A percentile compares a stretch with the other conserved stretches of the same genome.
These are phyloP conservation scores for Arthrobotrys sphaeroides DNA, from an alignment of 2,329 filamentous ascomycete species.

Conservation along the genomic window DNA sequence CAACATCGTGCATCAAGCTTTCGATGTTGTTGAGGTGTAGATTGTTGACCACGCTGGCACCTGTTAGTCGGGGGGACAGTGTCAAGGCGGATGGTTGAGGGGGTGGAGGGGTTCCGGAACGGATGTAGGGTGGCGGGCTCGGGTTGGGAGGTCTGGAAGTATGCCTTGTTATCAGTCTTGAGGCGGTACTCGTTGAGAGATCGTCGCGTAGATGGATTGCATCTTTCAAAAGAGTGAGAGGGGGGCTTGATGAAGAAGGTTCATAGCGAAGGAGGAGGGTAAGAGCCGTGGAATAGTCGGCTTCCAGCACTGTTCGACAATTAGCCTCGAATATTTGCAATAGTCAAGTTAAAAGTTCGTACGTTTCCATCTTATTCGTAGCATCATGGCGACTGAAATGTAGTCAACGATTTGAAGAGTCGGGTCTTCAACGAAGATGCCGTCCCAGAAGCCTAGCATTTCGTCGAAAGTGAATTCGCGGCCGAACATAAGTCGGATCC, in stretches of 20 bases:
- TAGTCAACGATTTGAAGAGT: slow-evolving; percentile 82
- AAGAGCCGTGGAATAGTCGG: slow-evolving; percentile 86
- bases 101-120: slow-evolving; percentile 50
- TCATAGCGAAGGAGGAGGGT: slow-evolving; percentile 85
- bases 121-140: slow-evolving; percentile 26
- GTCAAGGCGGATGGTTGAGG: slow-evolving; percentile 44
- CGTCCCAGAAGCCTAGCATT: slow-evolving; percentile 86
- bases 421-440: slow-evolving; percentile 85
- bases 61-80: slow-evolving; percentile 61
- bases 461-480: slow-evolving; percentile 91
- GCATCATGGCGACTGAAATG: slow-evolving; percentile 91
- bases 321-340: no score
- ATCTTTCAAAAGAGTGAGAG: slow-evolving; percentile 85
- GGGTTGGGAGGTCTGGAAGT: slow-evolving; percentile 17
- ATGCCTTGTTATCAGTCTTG: slow-evolving; percentile 40
- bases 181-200: slow-evolving; percentile 63
- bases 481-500: slow-evolving; percentile 91
- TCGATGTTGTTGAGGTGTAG: slow-evolving; percentile 63
- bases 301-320: slow-evolving; percentile 73
- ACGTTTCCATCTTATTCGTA: slow-evolving; percentile 91
- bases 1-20: slow-evolving; percentile 77
- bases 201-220: slow-evolving; percentile 78
- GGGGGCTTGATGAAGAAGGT: slow-evolving; percentile 70
- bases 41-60: slow-evolving; percentile 67
- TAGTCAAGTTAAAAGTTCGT: no score